Evolutionary conservation across 805 yeast species (phyloP), one percentile per base, ranked within the genome.

Genomic region (Diddensiella caesifluorescens): DNA sequence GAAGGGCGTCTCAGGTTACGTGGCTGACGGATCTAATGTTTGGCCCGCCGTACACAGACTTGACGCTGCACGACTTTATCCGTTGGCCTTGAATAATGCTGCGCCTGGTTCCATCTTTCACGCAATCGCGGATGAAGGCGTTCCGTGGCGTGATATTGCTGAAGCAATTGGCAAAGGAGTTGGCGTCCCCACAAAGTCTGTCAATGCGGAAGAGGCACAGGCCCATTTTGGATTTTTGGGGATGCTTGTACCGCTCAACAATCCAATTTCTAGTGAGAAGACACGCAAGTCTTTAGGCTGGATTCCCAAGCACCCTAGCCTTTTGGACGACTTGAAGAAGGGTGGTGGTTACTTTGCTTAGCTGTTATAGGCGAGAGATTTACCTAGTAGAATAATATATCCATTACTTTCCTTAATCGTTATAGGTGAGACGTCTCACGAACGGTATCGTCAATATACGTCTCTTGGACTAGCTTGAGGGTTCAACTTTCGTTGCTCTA

Each of bases 1-100:
- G 39, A 28, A 45, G 4, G 64, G 64, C 2, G 53, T 54, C 22
- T 61, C 65, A 7, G 45, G 59, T 4, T 68, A 63, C 50, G 49
- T 63, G 6, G 73, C 69, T 9, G 65, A 59, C 23, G 67, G 65
- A 16, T 41, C 46, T 10, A 57, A 54, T 41, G 38, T 29, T 4
- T 66, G 68, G 68, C 41, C 64, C 2, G 61, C 64, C 4, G 62
- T 57, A 28, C 53, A 61, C 38, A 51, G 53, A 6, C 18, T 25
- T 2, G 72, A 68, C 53, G 63, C 59, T 13, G 70, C 68, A 10
- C 39, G 16, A 3, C 34, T 64, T 16, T 65, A 41, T 55, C 31
- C 57, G 34, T 33, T 51, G 44, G 61, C 58, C 44, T 22, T 57
- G 31, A 55, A 61, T 41, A 51, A 53, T 28, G 55, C 61, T 20